These are phyloP conservation scores for Elsinoe arachidis DNA, from an alignment of 2,329 filamentous ascomycete genomes.

Conservation along the genomic window DNA sequence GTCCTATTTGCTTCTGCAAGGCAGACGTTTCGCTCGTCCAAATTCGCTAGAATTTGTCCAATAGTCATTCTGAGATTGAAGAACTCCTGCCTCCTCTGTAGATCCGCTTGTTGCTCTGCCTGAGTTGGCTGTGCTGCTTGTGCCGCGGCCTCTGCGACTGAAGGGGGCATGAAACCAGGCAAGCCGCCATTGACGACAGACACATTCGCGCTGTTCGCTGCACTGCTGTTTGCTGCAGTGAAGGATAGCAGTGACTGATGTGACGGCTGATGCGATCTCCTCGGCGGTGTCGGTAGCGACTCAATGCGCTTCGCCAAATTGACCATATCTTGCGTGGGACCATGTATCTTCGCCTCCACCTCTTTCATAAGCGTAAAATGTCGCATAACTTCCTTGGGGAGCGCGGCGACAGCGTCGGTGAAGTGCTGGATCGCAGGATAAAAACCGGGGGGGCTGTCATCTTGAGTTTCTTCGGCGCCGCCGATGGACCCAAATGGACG, in stretches of 20 bases:
- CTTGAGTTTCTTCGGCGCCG: slow-evolving; percentile 23
- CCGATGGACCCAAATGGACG: slow-evolving; percentile 36
- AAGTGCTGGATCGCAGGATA: slow-evolving; percentile 66
- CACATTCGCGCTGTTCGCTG: slow-evolving; percentile 29
- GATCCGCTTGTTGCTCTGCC: slow-evolving; percentile 39
- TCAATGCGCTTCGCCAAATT: slow-evolving; percentile 60
- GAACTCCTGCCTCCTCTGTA: slow-evolving; percentile 64
- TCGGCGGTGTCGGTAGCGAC: slow-evolving; percentile 36
- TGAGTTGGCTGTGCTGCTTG: slow-evolving; percentile 13
- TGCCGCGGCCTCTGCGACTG: slow-evolving; percentile 11
- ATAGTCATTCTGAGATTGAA: slow-evolving; percentile 69
- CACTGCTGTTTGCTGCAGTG: slow-evolving; percentile 31
- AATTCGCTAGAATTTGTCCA: slow-evolving; percentile 74
- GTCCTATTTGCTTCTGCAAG: slow-evolving; percentile 87
- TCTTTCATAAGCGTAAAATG: slow-evolving; percentile 96
- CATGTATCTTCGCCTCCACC: slow-evolving; percentile 93
- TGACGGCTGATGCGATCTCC: slow-evolving; percentile 19
- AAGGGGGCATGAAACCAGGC: slow-evolving; percentile 15
- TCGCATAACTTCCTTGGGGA: slow-evolving; percentile 89
- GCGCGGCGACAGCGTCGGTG: slow-evolving; percentile 80
- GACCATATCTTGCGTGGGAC: slow-evolving; percentile 73
- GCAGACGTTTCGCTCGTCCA: slow-evolving; percentile 97
- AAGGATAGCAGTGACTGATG: slow-evolving; percentile 27
- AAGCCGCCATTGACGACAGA: slow-evolving; percentile 31
- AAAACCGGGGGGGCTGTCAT: slow-evolving; percentile 40